These are phyloP conservation scores for Chlamydomonas eustigma DNA, from an alignment of 139 green algal genomes.

Conservation along the genomic window DNA sequence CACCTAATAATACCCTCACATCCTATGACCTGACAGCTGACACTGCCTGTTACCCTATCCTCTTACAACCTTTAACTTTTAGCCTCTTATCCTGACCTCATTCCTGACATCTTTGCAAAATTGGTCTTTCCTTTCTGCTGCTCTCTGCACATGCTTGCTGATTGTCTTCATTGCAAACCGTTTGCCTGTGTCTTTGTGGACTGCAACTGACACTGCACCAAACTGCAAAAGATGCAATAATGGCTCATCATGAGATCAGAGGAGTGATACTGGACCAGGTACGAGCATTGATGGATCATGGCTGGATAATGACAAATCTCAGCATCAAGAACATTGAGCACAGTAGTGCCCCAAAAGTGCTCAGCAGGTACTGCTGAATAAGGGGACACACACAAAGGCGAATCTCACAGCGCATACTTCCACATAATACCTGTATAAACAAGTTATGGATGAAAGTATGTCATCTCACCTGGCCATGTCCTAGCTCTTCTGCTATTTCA, in stretches of 20 bases:
- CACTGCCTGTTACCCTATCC: too few species aligned
- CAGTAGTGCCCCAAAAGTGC: neutral
- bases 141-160: neutral
- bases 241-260: neutral
- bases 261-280: neutral
- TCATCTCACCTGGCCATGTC: constrained; percentile 8
- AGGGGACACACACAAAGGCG: too few species aligned
- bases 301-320: neutral
- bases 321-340: neutral
- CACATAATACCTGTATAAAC: neutral
- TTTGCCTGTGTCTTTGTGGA: neutral
- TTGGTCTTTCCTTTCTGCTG: neutral
- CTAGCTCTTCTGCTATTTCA: neutral
- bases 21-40: too few species aligned
- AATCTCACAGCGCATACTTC: neutral
- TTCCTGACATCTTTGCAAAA: constrained; percentile 11
- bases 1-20: too few species aligned
- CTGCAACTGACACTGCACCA: neutral
- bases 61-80: too few species aligned
- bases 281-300: neutral
- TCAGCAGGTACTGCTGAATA: neutral
- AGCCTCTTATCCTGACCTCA: too few species aligned
- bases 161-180: constrained; percentile 7
- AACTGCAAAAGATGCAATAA: neutral
- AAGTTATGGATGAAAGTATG: neutral